These are phyloP conservation scores for Cyclostephanos tholiformis DNA, from an alignment of 108 stramenopile genomes.

Conservation along the genomic window DNA sequence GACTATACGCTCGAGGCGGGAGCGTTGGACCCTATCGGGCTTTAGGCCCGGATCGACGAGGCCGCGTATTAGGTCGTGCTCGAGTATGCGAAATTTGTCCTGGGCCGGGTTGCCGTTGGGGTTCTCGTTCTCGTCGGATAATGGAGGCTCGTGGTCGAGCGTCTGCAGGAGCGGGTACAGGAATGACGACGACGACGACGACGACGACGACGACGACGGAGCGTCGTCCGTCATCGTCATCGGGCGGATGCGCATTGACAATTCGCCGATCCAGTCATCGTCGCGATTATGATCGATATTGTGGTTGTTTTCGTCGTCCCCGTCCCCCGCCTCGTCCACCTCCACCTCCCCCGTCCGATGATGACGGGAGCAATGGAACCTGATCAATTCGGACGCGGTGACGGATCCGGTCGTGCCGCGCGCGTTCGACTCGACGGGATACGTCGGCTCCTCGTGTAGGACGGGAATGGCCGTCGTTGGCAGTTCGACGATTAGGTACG, in stretches of 20 bases:
- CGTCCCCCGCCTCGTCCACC: too few species aligned
- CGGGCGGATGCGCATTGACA: constrained; percentile 33
- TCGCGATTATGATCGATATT: too few species aligned
- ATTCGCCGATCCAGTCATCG: constrained; percentile 9
- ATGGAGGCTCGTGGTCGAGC: constrained; percentile 67
- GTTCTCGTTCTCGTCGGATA: constrained; percentile 48
- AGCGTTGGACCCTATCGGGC: constrained; percentile 88
- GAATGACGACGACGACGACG: constrained; percentile 26
- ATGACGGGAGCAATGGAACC: constrained; percentile 52
- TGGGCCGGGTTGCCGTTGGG: constrained; percentile 86
- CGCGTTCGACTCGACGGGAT: constrained; percentile 51
- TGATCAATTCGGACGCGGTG: constrained; percentile 69
- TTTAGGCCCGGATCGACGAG: constrained; percentile 94
- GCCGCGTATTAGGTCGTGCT: constrained; percentile 91
- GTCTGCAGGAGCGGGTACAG: constrained; percentile 59
- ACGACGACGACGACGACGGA: background rate
- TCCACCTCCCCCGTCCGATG: constrained; percentile 9
- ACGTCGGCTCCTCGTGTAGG: constrained; percentile 81
- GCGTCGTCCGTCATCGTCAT: constrained; percentile 20
- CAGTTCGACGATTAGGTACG: constrained; percentile 72
- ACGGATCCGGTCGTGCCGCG: constrained; percentile 75
- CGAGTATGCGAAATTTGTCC: constrained; percentile 94
- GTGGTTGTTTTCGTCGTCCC: too few species aligned
- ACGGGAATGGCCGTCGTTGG: constrained; percentile 78
- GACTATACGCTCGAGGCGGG: constrained; percentile 81